Evolutionary conservation across 352 stramenopile genomes (phyloP), one percentile per base, ranked within the genome.

Genomic region (Phytopythium cucurbitacearum): DNA sequence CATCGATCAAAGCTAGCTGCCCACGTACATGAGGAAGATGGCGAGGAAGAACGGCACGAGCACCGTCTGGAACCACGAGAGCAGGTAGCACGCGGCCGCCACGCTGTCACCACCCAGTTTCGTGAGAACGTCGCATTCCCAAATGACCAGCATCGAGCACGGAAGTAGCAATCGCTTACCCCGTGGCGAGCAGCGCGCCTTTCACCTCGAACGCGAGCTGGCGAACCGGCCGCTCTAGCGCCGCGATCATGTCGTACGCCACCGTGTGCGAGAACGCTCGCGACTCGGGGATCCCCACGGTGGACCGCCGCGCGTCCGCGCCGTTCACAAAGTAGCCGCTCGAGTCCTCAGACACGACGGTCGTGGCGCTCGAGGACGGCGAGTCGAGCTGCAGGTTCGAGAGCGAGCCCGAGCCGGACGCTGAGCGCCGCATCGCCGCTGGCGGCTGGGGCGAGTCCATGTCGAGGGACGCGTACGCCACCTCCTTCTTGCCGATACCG

Each of bases 11-110:
- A 10, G 9, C 42, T 6, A 41, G 10, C 13, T 38, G 11, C 5
- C 4, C 7, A 62, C 69, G 44, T 53, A 95, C 85, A 95, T 95
- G 41, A 95, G 69, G 53, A 95, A 95, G 57, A 95, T 78, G 0
- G 85, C 82, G 40, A 95, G 73, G 68, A 95, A 95, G 59, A 95
- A 95, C 9, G 85, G 85, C 13, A 95, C 73, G 16, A 95, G 63
- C 51, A 93, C 85, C 13, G 73, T 80, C 55, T 95, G 76, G 61
- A 95, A 95, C 74, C 79, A 95, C 35, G 84, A 73, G 6, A 95
- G 67, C 54, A 95, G 58, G 62, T 95, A 95, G 62, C 77, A 93
- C 15, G 71, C 58, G 5, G 82, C 73, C 15, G 85, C 85, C 34
- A 95, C 56, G 47, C 81, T 90, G 47, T 1, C 59, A 38, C 15